These are phyloP conservation scores for Metschnikowia corniflorae DNA, from an alignment of 805 yeast species.

Conservation along the genomic window DNA sequence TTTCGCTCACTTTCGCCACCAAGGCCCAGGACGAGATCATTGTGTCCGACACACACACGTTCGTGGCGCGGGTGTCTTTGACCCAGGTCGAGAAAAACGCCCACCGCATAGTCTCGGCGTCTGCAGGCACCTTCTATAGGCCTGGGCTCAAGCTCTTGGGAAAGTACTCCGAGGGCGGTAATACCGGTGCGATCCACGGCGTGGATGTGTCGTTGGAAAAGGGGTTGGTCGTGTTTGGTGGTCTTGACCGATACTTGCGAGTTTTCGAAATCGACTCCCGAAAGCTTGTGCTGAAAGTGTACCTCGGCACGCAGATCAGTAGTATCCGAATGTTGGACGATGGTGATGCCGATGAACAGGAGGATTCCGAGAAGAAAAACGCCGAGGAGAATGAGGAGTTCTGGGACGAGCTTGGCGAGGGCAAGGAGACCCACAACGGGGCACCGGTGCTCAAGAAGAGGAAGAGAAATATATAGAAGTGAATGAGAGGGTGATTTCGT, in stretches of 20 bases:
- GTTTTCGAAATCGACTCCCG: slow-evolving; percentile 64
- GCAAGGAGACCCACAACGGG: slow-evolving; percentile 18
- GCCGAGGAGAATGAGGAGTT: slow-evolving; percentile 29
- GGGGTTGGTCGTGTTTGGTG: slow-evolving; percentile 66
- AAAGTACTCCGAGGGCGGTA: slow-evolving; percentile 49
- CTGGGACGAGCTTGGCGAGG: slow-evolving; percentile 36
- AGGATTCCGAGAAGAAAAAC: slow-evolving; percentile 27
- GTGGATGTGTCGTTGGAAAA: slow-evolving; percentile 41
- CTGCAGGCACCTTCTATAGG: slow-evolving; percentile 44
- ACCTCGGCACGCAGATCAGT: slow-evolving; percentile 67
- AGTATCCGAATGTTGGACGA: slow-evolving; percentile 48
- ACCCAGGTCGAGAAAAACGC: slow-evolving; percentile 34
- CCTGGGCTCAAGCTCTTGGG: slow-evolving; percentile 56
- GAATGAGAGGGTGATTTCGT: too few relatives aligned
- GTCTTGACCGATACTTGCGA: slow-evolving; percentile 82
- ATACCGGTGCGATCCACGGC: slow-evolving; percentile 74
- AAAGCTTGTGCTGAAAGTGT: slow-evolving; percentile 65
- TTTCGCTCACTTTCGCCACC: slow-evolving; percentile 37
- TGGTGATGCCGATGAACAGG: slow-evolving; percentile 31
- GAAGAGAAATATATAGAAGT: slow-evolving; percentile 21
- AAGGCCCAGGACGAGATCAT: slow-evolving; percentile 41
- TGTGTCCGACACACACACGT: slow-evolving; percentile 69
- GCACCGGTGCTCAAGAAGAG: slow-evolving; percentile 26
- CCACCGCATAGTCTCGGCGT: slow-evolving; percentile 35
- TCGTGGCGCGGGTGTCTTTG: slow-evolving; percentile 52